Evolutionary conservation across 345 rosid genomes (phyloP).

Genomic region (Excoecaria agallocha): DNA sequence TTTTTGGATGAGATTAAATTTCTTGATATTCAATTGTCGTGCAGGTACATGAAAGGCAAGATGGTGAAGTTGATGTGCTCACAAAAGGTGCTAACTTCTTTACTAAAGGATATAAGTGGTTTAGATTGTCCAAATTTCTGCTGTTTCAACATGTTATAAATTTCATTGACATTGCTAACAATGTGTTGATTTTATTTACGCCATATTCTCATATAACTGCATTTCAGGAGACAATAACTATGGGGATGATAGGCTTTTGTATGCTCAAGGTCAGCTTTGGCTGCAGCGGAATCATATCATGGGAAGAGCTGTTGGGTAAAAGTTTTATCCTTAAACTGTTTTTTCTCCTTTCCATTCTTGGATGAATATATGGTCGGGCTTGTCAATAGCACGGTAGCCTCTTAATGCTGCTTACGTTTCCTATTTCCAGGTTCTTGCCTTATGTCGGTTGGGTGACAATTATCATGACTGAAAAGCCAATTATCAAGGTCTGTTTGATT

Average conservation of each 20-base stretch:
- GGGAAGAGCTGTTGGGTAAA: conserved; percentile 86
- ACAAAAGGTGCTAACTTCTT: conserved; percentile 68
- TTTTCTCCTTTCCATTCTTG: background rate
- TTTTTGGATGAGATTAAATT: background rate
- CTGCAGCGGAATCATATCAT: conserved; percentile 59
- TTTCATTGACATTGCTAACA: background rate
- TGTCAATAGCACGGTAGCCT: background rate
- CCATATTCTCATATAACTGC: background rate
- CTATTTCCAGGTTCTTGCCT: conserved; percentile 62
- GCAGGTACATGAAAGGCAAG: conserved; percentile 85
- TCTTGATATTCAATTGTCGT: conserved; percentile 9
- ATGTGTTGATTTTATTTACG: background rate
- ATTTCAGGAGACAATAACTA: conserved; percentile 59
- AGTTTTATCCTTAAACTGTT: background rate
- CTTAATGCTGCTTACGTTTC: conserved; percentile 1
- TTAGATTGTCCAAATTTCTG: conserved; percentile 6
- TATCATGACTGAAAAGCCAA: conserved; percentile 68
- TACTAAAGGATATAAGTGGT: conserved; percentile 4
- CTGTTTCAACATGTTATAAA: background rate
- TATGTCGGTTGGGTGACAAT: conserved; percentile 79
- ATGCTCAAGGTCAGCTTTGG: conserved; percentile 66
- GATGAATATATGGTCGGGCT: background rate
- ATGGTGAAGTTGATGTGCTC: conserved; percentile 86
- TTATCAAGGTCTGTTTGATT: conserved; percentile 58
- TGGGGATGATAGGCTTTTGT: conserved; percentile 56